A percentile compares a stretch with the other conserved stretches of the same genome.
phyloP scores from a whole-genome alignment of 1,284 basidiomycete genomes.

The Puccinia polysora region DNA sequence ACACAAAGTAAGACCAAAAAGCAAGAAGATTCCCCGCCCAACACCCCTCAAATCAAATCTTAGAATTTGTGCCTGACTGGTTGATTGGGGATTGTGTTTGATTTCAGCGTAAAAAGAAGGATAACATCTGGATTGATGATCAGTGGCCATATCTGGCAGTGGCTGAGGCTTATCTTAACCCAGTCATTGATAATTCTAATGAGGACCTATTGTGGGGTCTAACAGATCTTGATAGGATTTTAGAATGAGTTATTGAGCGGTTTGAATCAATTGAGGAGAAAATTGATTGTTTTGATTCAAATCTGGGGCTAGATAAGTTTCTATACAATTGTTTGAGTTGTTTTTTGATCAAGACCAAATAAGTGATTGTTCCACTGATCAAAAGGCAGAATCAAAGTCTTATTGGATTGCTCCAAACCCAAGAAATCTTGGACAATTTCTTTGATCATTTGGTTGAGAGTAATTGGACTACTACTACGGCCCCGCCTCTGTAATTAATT shows the following conservation, averaged over 20 bases:
- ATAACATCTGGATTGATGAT: conserved; percentile 64
- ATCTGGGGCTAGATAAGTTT: conserved; percentile 59
- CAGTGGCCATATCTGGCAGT: conserved; percentile 89
- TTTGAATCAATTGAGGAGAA: conserved; percentile 49
- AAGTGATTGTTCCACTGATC: conserved; percentile 86
- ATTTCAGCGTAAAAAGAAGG: conserved; percentile 43
- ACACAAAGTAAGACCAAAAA: too few relatives aligned
- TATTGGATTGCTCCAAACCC: conserved; percentile 18
- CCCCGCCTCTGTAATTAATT: conserved; percentile 4
- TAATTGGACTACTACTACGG: not conserved
- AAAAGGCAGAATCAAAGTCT: conserved; percentile 56
- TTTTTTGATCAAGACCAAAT: conserved; percentile 80
- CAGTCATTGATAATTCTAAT: conserved; percentile 80
- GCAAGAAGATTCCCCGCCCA: too few relatives aligned
- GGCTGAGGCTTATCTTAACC: conserved; percentile 87
- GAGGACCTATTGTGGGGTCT: conserved; percentile 97
- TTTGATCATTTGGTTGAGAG: conserved; percentile 32
- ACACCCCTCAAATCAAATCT: too few relatives aligned
- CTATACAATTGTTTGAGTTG: conserved; percentile 80
- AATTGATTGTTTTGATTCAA: conserved; percentile 48
- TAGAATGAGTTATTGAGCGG: conserved; percentile 51
- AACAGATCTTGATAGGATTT: conserved; percentile 84
- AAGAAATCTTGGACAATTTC: conserved; percentile 36
- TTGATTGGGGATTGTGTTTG: too few relatives aligned
- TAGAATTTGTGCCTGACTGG: too few relatives aligned